A percentile compares a stretch with the other conserved stretches of the same genome.
phyloP scores from a whole-genome alignment of 805 yeast species.

The Cyberlindnera petersonii region DNA sequence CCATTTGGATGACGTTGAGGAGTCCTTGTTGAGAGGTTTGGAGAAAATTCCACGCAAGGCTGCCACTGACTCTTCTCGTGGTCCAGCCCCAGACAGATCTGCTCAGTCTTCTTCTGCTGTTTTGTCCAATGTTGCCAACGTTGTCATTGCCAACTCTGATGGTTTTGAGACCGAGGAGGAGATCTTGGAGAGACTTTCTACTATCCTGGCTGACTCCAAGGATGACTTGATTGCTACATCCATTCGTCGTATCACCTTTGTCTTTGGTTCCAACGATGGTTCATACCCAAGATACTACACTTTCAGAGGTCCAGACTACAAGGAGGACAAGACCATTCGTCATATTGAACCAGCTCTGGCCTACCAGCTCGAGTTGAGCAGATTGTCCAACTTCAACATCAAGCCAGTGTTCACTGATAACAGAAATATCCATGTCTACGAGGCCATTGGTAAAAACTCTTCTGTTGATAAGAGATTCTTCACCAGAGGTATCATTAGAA shows the following conservation, averaged over 20 bases:
- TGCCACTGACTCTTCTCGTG: slow-evolving; percentile 30
- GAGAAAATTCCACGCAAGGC: slow-evolving; percentile 55
- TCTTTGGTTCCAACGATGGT: slow-evolving; percentile 79
- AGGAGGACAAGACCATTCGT: slow-evolving; percentile 90
- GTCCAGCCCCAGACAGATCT: slow-evolving; percentile 48
- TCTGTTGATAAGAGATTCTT: slow-evolving; percentile 92
- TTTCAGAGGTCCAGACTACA: slow-evolving; percentile 81
- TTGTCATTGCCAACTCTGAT: slow-evolving; percentile 69
- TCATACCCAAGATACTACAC: slow-evolving; percentile 94
- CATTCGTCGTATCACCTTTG: slow-evolving; percentile 90
- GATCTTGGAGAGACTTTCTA: slow-evolving; percentile 57
- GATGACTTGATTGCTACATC: slow-evolving; percentile 68
- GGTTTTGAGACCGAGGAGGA: slow-evolving; percentile 72
- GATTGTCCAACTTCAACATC: slow-evolving; percentile 91
- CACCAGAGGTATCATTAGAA: slow-evolving; percentile 95
- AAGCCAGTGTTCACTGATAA: slow-evolving; percentile 94
- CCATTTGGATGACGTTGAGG: slow-evolving; percentile 89
- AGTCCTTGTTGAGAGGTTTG: slow-evolving; percentile 69
- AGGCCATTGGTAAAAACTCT: slow-evolving; percentile 92
- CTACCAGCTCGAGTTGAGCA: slow-evolving; percentile 90
- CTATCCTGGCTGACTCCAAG: slow-evolving; percentile 61
- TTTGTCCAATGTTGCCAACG: slow-evolving; percentile 77
- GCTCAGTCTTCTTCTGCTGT: slow-evolving; percentile 30
- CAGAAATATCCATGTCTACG: slow-evolving; percentile 95
- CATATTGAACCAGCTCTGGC: slow-evolving; percentile 98